phyloP scores from a whole-genome alignment of 83 land plant species.

The Diphasiastrum complanatum region DNA sequence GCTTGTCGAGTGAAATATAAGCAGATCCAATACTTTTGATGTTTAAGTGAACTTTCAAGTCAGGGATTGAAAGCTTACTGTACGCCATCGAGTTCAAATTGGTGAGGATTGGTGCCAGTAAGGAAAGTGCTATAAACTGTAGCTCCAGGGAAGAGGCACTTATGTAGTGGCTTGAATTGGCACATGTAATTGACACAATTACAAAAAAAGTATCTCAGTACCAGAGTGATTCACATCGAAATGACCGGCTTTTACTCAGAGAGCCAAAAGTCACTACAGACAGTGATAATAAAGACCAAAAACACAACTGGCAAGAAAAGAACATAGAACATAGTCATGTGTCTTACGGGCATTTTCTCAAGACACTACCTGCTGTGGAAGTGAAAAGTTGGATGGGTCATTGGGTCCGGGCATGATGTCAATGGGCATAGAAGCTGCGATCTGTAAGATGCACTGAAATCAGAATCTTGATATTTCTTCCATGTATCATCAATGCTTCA shows the following conservation, averaged over 20 bases:
- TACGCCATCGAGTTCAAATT: conserved; percentile 78
- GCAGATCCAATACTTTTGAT: conserved; percentile 2
- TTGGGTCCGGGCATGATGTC: conserved; percentile 94
- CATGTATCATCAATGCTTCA: no score
- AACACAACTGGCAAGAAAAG: no score
- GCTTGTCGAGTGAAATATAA: no score
- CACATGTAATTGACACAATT: no score
- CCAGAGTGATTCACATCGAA: no score
- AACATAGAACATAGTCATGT: no score
- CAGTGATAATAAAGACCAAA: no score
- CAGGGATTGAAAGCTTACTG: conserved; percentile 33
- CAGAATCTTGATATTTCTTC: no score
- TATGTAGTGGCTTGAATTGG: conserved; percentile 92
- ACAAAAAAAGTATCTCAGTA: no score
- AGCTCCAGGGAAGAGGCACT: conserved; percentile 89
- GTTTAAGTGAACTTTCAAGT: not conserved
- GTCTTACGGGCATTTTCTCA: no score
- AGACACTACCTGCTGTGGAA: conserved; percentile 92
- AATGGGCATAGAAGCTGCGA: conserved; percentile 76
- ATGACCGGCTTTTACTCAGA: no score
- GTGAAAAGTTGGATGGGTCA: conserved; percentile 90
- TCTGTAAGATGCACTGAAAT: conserved; percentile 53
- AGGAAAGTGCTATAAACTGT: conserved; percentile 68
- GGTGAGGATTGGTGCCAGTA: conserved; percentile 86
- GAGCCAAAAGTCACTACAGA: no score